Evolutionary conservation across 768 basidiomycete genomes (phyloP).

Genomic region (Kwoniella botswanensis): DNA sequence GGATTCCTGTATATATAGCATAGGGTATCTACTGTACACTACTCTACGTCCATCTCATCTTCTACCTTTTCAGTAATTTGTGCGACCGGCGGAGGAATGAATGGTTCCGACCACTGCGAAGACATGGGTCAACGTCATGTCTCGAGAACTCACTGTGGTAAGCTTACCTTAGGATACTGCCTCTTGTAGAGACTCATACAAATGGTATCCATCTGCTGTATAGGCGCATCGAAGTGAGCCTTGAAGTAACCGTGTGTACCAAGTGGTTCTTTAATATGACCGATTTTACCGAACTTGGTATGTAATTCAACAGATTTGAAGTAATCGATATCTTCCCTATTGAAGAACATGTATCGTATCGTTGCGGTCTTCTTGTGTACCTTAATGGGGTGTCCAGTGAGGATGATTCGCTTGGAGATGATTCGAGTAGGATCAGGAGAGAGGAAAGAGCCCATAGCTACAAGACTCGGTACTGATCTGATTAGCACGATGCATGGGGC

Average conservation of each 20-base stretch:
- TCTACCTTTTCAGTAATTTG: not conserved
- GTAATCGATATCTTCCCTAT: constrained; percentile 85
- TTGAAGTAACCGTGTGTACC: constrained; percentile 99
- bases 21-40: not conserved
- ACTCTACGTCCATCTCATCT: constrained; percentile 24
- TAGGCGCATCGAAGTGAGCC: constrained; percentile 89
- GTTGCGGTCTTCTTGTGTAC: constrained; percentile 97
- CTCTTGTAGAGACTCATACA: constrained; percentile 96
- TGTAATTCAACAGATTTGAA: constrained; percentile 91
- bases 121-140: constrained; percentile 21
- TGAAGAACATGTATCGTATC: constrained; percentile 98
- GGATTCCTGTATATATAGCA: too few species aligned
- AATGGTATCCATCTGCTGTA: constrained; percentile 95
- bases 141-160: too few species aligned
- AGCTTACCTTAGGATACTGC: constrained; percentile 85
- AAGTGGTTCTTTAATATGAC: constrained; percentile 82
- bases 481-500: not conserved
- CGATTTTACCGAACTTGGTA: constrained; percentile 86
- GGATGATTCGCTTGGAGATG: constrained; percentile 88
- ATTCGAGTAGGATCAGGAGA: constrained; percentile 89
- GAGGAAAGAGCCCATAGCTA: constrained; percentile 86
- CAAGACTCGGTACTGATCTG: constrained; percentile 64
- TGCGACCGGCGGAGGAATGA: constrained; percentile 13
- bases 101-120: constrained; percentile 20
- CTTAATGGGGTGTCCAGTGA: constrained; percentile 96